Conservation (phyloP, 179 eudicot genomes). For the Corrigiola litoralis region DNA sequence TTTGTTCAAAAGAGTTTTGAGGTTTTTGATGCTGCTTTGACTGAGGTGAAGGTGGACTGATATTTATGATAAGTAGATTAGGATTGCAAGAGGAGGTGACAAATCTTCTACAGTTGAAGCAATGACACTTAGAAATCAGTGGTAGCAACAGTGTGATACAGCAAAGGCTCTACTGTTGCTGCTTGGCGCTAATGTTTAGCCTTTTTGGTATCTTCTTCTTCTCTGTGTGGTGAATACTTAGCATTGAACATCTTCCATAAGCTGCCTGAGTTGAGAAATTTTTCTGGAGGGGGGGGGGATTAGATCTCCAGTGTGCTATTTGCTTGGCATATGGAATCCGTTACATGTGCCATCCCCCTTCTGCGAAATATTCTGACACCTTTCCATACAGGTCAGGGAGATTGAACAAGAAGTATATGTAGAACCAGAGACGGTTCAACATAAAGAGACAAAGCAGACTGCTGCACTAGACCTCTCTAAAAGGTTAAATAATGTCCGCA, state of each 20-base stretch:
- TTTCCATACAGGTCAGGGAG: constrained; percentile 59
- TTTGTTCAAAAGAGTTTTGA: not conserved
- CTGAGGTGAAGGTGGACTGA: no score
- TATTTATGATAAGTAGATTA: no score
- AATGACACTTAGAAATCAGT: no score
- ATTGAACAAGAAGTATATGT: constrained; percentile 56
- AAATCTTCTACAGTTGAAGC: no score
- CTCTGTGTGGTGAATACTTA: no score
- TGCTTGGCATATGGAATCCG: not conserved
- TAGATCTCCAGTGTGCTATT: not conserved
- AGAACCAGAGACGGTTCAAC: constrained; percentile 51
- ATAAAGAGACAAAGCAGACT: constrained; percentile 69
- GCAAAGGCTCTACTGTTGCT: no score
- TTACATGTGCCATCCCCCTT: not conserved
- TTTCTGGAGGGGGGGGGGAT: not conserved
- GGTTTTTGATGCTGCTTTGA: not conserved
- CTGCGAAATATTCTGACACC: not conserved
- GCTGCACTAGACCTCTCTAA: constrained; percentile 75
- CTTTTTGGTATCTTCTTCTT: no score
- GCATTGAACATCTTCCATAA: no score
- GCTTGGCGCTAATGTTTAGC: no score
- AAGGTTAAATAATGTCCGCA: constrained; percentile 55
- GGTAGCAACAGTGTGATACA: no score
- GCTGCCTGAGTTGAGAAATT: not conserved
- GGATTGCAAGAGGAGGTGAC: no score